Conservation (phyloP, 208 protist genomes). For the Crithidia acanthocephali region DNA sequence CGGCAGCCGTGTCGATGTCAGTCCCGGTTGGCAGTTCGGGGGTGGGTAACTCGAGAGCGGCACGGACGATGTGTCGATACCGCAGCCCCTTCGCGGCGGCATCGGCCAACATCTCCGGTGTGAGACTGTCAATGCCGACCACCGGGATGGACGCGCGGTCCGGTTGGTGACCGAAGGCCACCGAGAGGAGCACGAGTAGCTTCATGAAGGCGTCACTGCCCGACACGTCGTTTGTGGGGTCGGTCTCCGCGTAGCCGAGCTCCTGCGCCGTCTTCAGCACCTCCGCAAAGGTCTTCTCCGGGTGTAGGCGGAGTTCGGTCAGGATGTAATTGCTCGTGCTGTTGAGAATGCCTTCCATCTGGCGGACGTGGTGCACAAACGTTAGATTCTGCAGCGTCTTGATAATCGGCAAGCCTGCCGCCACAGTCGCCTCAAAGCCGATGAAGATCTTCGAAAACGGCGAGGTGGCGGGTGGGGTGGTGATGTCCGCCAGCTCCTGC, state of each 20-base stretch:
- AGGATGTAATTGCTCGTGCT: slow-evolving; percentile 49
- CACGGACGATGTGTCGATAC: slow-evolving; percentile 41
- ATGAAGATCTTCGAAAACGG: slow-evolving; percentile 23
- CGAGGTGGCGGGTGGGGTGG: slow-evolving; percentile 20
- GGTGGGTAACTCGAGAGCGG: slow-evolving; percentile 9
- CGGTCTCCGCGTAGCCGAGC: slow-evolving; percentile 48
- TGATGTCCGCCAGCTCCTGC: slow-evolving; percentile 30
- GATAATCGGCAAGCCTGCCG: slow-evolving; percentile 39
- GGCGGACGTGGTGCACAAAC: slow-evolving; percentile 33
- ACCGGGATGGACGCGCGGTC: slow-evolving; percentile 33
- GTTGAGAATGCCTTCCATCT: slow-evolving; percentile 50
- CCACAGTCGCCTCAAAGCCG: slow-evolving; percentile 42
- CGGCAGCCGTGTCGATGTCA: background rate
- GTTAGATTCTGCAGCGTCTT: slow-evolving; percentile 41
- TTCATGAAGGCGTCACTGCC: slow-evolving; percentile 49
- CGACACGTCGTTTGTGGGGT: slow-evolving; percentile 42
- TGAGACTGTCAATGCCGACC: slow-evolving; percentile 41
- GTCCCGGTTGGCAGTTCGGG: background rate
- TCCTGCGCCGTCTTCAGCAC: slow-evolving; percentile 37
- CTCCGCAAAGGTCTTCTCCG: slow-evolving; percentile 33
- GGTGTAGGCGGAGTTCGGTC: slow-evolving; percentile 34
- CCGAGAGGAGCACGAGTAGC: slow-evolving; percentile 29
- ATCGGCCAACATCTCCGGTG: slow-evolving; percentile 29
- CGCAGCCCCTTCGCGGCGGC: slow-evolving; percentile 31
- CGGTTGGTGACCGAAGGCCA: slow-evolving; percentile 41